Conservation (phyloP, 148 eudicot genomes). For the Vaccinium vitisidaea region DNA sequence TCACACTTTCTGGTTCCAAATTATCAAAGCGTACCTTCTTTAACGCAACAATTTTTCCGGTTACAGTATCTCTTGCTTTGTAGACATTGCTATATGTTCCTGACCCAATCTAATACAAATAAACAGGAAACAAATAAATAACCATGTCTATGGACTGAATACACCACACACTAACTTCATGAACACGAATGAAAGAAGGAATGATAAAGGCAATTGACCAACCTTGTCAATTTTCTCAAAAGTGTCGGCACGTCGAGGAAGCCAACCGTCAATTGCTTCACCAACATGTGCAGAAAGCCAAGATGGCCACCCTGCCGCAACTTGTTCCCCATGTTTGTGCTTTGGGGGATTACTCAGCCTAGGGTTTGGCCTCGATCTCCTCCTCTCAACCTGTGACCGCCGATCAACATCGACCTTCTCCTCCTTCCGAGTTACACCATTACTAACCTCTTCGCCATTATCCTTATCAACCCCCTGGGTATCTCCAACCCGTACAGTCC, state of each 20-base stretch:
- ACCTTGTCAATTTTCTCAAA: constrained; percentile 68
- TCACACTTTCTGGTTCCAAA: constrained; percentile 94
- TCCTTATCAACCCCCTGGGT: constrained; percentile 6
- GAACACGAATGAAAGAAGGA: background rate
- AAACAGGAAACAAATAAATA: background rate
- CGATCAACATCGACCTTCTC: constrained; percentile 36
- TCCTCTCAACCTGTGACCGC: constrained; percentile 39
- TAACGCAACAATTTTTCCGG: constrained; percentile 86
- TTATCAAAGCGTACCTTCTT: constrained; percentile 93
- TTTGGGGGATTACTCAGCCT: constrained; percentile 53
- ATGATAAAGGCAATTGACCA: background rate
- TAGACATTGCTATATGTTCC: constrained; percentile 97
- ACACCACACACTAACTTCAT: background rate
- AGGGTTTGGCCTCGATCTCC: constrained; percentile 44
- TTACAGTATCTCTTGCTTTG: constrained; percentile 80
- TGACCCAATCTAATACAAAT: constrained; percentile 66
- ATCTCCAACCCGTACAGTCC: constrained; percentile 5
- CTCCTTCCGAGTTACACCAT: constrained; percentile 29
- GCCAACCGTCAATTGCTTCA: constrained; percentile 63
- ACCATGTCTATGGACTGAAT: background rate
- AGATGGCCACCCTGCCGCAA: constrained; percentile 70
- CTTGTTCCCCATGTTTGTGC: constrained; percentile 52
- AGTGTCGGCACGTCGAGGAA: constrained; percentile 61
- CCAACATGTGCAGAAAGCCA: constrained; percentile 59
- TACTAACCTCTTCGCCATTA: constrained; percentile 25